Percentiles rank a stretch among this genome's conserved stretches.
Evolutionary conservation across 768 basidiomycete species (phyloP).

Genomic region (Pleurotus giganteus): DNA sequence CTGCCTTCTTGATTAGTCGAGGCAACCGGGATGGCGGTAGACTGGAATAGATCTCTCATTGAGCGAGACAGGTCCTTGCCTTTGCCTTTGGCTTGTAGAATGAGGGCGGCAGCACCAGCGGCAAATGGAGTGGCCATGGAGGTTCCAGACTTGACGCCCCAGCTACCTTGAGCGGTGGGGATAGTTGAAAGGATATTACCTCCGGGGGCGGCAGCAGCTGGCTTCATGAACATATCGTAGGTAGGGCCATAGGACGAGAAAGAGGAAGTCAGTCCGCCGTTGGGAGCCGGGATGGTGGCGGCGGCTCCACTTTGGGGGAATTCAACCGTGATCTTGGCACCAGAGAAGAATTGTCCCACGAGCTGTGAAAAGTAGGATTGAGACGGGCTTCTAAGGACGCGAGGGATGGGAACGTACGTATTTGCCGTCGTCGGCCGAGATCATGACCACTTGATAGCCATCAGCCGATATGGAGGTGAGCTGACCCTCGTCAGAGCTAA

Average conservation of each 20-base stretch:
- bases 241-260: conserved; percentile 61
- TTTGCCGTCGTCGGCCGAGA: conserved; percentile 53
- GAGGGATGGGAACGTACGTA: conserved; percentile 36
- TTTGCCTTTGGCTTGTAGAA: conserved; percentile 38
- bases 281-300: conserved; percentile 42
- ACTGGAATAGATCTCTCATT: conserved; percentile 38
- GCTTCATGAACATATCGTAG: conserved; percentile 58
- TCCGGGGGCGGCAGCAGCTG: conserved; percentile 51
- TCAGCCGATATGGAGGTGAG: conserved; percentile 43
- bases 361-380: conserved; percentile 30
- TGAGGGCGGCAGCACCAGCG: conserved; percentile 43
- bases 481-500: conserved; percentile 37
- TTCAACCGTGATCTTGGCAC: conserved; percentile 37
- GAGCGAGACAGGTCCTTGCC: conserved; percentile 22
- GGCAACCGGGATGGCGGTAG: conserved; percentile 42
- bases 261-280: conserved; percentile 56
- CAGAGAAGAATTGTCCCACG: conserved; percentile 46
- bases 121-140: conserved; percentile 47
- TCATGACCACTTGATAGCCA: conserved; percentile 46
- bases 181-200: conserved; percentile 49
- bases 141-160: conserved; percentile 40
- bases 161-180: conserved; percentile 38
- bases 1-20: conserved; percentile 46
- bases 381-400: not conserved
- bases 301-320: conserved; percentile 46